Base-by-base conservation (phyloP, 768 basidiomycete genomes). In the Lepiota brunneoincarnata region DNA sequence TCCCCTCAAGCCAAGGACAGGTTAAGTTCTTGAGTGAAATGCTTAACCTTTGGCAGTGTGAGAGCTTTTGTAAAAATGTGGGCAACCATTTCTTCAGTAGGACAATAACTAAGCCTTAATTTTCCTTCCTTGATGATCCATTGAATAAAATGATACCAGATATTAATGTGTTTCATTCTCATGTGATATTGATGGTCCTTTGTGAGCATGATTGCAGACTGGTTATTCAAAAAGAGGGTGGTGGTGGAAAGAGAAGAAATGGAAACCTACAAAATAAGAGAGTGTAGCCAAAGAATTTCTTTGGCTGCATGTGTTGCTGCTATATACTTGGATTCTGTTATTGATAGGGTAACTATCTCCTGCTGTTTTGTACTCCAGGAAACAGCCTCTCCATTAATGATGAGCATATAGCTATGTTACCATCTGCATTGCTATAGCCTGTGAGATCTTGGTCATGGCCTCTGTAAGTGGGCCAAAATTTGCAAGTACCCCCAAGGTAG, bases 351-450 rank as follows among this genome's bases (percentile, higher is more conserved):
- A n/a, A n/a, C n/a, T n/a, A n/a, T n/a, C n/a, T n/a, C n/a, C n/a
- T n/a, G n/a, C n/a, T n/a, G n/a, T n/a, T n/a, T n/a, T n/a, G n/a
- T n/a, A n/a, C n/a, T n/a, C n/a, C n/a, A n/a, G n/a, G n/a, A n/a
- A n/a, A n/a, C n/a, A n/a, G n/a, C n/a, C n/a, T n/a, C n/a, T n/a
- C n/a, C n/a, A n/a, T n/a, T n/a, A n/a, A n/a, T n/a, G n/a, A n/a
- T n/a, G n/a, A n/a, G n/a, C n/a, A n/a, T n/a, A n/a, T n/a, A n/a
- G n/a, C n/a, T n/a, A 28, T 28, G 26, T 28, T 28, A 7, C 26
- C 84, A 81, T 86, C 85, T 80, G 82, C 85, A n/a, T 84, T 84
- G 84, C 85, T 59, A 48, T 47, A 63, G 0, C 63, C 57, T 34
- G 60, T 54, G 39, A 66, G 59, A 36, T 54, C 43, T 24, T 58